Evolutionary conservation across 2,329 filamentous ascomycete genomes (phyloP).

Genomic region (Tolypocladium capitatum): DNA sequence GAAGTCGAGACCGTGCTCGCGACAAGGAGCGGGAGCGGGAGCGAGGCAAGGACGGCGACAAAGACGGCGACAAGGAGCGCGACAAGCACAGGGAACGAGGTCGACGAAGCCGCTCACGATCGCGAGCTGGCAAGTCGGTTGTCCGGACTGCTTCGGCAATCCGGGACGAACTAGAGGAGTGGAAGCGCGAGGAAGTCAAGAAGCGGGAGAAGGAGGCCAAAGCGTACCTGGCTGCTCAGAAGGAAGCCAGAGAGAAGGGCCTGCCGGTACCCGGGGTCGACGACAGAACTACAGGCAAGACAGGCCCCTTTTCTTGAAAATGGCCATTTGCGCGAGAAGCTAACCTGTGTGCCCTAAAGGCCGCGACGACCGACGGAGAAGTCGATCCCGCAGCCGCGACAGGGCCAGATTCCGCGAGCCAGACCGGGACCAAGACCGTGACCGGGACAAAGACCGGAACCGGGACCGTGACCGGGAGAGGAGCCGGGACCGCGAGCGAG

Average conservation of each 20-base stretch:
- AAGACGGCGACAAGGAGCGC: slow-evolving; percentile 12
- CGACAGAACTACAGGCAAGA: slow-evolving; percentile 21
- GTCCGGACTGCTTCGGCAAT: slow-evolving; percentile 24
- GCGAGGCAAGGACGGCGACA: slow-evolving; percentile 10
- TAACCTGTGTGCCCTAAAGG: slow-evolving; percentile 15
- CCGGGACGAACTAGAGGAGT: slow-evolving; percentile 38
- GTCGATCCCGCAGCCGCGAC: slow-evolving; percentile 21
- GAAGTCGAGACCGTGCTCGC: slow-evolving; percentile 14
- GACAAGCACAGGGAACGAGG: slow-evolving; percentile 13
- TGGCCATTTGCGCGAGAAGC: not conserved
- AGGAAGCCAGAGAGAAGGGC: slow-evolving; percentile 46
- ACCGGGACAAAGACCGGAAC: not conserved
- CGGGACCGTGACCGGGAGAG: not conserved
- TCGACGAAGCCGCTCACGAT: slow-evolving; percentile 31
- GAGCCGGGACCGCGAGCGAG: slow-evolving; percentile 14
- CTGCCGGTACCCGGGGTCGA: slow-evolving; percentile 45
- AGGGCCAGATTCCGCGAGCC: slow-evolving; percentile 17
- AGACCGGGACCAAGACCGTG: not conserved
- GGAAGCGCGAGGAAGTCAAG: slow-evolving; percentile 48
- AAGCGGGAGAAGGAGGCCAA: slow-evolving; percentile 52
- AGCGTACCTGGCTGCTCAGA: slow-evolving; percentile 48
- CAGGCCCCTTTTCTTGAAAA: slow-evolving; percentile 9
- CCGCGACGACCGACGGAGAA: slow-evolving; percentile 25
- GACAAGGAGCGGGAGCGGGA: slow-evolving; percentile 11
- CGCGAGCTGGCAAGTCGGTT: slow-evolving; percentile 21